phyloP scores from a whole-genome alignment of 2,329 filamentous ascomycete species.

The Lanzia echinophila region DNA sequence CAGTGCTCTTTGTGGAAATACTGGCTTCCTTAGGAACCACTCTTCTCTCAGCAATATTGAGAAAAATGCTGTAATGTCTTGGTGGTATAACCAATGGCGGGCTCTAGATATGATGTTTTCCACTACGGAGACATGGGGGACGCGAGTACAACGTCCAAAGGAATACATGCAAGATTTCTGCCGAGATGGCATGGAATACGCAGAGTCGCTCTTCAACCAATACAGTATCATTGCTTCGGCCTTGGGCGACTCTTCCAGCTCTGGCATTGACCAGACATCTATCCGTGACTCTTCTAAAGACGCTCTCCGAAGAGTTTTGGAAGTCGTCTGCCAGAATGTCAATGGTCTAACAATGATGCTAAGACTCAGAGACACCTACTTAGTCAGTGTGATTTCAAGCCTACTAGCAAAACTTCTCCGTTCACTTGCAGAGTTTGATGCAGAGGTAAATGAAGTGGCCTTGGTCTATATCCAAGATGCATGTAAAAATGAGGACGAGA shows the following conservation, averaged over 20 bases:
- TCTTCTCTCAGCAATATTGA: constrained; percentile 21
- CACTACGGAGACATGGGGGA: constrained; percentile 78
- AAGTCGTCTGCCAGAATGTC: constrained; percentile 58
- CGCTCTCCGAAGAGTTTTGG: constrained; percentile 49
- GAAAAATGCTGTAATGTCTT: constrained; percentile 47
- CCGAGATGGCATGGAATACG: constrained; percentile 90
- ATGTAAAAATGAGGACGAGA: constrained; percentile 49
- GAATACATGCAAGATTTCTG: constrained; percentile 82
- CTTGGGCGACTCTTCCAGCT: constrained; percentile 35
- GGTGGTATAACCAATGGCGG: constrained; percentile 83
- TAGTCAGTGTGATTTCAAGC: constrained; percentile 74
- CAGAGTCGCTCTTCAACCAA: constrained; percentile 75
- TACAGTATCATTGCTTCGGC: constrained; percentile 67
- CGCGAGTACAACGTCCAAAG: constrained; percentile 44
- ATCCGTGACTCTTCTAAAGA: constrained; percentile 28
- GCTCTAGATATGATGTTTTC: constrained; percentile 74
- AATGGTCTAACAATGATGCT: constrained; percentile 78
- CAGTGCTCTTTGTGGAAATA: constrained; percentile 48
- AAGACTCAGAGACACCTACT: constrained; percentile 77
- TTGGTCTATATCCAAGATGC: constrained; percentile 59
- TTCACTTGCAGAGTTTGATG: constrained; percentile 68
- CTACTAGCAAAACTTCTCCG: constrained; percentile 79
- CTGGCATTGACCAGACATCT: constrained; percentile 20
- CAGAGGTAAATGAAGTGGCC: constrained; percentile 59
- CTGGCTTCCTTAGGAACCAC: constrained; percentile 39